phyloP scores from a whole-genome alignment of 768 basidiomycete species.

The Suillus luteus region DNA sequence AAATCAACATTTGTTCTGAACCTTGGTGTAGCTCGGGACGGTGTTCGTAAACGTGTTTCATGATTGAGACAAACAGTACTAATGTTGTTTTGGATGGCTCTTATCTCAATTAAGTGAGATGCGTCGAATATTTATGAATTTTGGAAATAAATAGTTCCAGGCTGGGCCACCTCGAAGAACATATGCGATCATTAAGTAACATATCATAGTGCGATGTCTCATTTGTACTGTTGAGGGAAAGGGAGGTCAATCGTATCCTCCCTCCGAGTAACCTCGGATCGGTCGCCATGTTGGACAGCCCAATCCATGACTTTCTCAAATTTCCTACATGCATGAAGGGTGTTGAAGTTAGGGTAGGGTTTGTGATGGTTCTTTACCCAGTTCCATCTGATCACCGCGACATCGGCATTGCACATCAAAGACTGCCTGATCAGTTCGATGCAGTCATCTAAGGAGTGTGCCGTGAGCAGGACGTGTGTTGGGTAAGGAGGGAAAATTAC shows the following conservation, averaged over 20 bases:
- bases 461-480: background rate
- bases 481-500: background rate
- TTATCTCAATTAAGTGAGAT: no score
- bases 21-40: no score
- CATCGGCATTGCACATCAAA: background rate
- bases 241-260: slow-evolving; percentile 1
- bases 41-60: no score
- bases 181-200: background rate
- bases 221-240: background rate
- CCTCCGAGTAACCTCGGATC: background rate
- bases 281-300: background rate
- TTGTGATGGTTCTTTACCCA: slow-evolving; percentile 8
- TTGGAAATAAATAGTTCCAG: no score
- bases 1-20: no score
- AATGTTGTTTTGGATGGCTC: no score
- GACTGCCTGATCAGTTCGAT: slow-evolving; percentile 14
- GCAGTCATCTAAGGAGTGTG: slow-evolving; percentile 10
- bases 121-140: no score
- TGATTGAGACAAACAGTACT: no score
- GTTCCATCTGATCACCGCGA: slow-evolving; percentile 2
- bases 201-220: background rate
- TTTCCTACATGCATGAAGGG: slow-evolving; percentile 8
- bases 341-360: slow-evolving; percentile 8
- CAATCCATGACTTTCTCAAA: background rate
- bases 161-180: background rate